These are phyloP conservation scores for Pichia californica DNA, from an alignment of 805 yeast species.

Conservation along the genomic window DNA sequence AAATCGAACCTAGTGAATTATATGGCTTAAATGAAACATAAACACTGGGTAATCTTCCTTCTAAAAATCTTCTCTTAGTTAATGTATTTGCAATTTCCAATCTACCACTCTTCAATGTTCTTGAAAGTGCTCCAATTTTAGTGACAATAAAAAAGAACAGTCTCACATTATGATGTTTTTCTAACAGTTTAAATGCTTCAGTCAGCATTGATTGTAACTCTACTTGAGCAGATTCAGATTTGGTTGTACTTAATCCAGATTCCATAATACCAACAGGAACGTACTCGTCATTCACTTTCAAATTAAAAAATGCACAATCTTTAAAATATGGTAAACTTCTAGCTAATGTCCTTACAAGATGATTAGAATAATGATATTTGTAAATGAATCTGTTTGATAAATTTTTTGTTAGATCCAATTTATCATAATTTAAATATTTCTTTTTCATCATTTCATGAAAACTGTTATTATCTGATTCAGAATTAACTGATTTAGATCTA, in stretches of 20 bases:
- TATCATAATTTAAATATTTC: not conserved
- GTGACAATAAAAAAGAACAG: slow-evolving; percentile 78
- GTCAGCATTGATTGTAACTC: slow-evolving; percentile 41
- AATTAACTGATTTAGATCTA: not conserved
- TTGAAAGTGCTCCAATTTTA: slow-evolving; percentile 74
- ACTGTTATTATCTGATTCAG: slow-evolving; percentile 4
- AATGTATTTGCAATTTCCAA: slow-evolving; percentile 88
- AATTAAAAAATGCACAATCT: slow-evolving; percentile 90
- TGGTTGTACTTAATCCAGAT: slow-evolving; percentile 17
- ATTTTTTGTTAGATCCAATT: slow-evolving; percentile 5
- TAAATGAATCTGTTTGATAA: slow-evolving; percentile 17
- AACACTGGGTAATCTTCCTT: slow-evolving; percentile 72
- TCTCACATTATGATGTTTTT: slow-evolving; percentile 62
- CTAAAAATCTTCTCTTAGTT: slow-evolving; percentile 68
- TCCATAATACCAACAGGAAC: slow-evolving; percentile 84
- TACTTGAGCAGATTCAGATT: slow-evolving; percentile 27
- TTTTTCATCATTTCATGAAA: slow-evolving; percentile 2
- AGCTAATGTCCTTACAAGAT: slow-evolving; percentile 77
- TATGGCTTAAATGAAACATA: slow-evolving; percentile 74
- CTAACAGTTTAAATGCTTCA: slow-evolving; percentile 35
- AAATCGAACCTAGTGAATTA: slow-evolving; percentile 56
- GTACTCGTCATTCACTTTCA: slow-evolving; percentile 70
- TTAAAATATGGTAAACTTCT: slow-evolving; percentile 72
- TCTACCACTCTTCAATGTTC: slow-evolving; percentile 79
- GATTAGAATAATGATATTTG: slow-evolving; percentile 79